A percentile compares a stretch with the other conserved stretches of the same genome.
Conservation (phyloP, 1,284 basidiomycete species). For the Cutaneotrichosporon sp. region DNA sequence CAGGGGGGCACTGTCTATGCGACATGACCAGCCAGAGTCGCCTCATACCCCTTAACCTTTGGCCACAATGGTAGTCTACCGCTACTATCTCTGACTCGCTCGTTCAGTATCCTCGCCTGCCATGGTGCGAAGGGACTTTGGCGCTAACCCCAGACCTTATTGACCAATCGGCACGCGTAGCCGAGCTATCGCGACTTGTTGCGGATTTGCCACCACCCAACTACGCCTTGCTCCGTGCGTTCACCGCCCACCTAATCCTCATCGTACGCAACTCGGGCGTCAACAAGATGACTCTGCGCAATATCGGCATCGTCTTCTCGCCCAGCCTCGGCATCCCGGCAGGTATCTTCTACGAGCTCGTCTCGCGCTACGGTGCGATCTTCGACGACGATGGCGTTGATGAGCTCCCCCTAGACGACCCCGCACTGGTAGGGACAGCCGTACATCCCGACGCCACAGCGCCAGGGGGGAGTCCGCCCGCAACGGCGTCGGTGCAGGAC, state of each 20-base stretch:
- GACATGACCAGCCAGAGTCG: no score
- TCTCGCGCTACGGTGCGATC: slow-evolving; percentile 82
- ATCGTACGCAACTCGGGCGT: slow-evolving; percentile 83
- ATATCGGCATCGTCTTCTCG: slow-evolving; percentile 96
- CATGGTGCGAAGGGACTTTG: no score
- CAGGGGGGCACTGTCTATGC: no score
- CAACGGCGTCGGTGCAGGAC: not conserved
- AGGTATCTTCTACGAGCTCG: slow-evolving; percentile 86
- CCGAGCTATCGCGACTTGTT: slow-evolving; percentile 79
- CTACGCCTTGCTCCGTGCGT: slow-evolving; percentile 85
- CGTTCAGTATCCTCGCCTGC: no score
- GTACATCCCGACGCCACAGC: slow-evolving; percentile 33
- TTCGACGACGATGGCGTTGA: slow-evolving; percentile 59
- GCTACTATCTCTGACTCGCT: no score
- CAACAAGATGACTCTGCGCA: slow-evolving; percentile 99
- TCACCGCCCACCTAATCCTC: slow-evolving; percentile 92
- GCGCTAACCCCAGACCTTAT: slow-evolving; percentile 63
- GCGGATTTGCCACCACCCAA: slow-evolving; percentile 83
- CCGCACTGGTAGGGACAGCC: slow-evolving; percentile 11
- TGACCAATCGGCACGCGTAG: slow-evolving; percentile 78
- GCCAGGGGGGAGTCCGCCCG: slow-evolving; percentile 19
- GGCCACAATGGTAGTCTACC: no score
- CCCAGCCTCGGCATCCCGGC: slow-evolving; percentile 92
- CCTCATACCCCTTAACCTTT: no score
- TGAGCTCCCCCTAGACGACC: slow-evolving; percentile 22